Percentiles rank a stretch among this genome's conserved stretches.
phyloP scores from a whole-genome alignment of 2,329 filamentous ascomycete genomes.

The Cercospora zeina region DNA sequence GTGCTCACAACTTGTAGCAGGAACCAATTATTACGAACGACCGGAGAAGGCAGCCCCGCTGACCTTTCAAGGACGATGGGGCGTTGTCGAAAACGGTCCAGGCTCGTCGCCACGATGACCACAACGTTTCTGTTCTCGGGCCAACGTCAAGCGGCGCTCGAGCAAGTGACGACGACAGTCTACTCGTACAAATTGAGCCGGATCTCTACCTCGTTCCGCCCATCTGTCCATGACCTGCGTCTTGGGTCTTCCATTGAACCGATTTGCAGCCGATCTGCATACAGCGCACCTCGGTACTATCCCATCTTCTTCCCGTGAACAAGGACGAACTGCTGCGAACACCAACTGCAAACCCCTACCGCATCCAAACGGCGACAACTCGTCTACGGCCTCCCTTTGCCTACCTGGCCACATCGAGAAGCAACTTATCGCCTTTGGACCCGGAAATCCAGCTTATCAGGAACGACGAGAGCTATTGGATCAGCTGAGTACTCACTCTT shows the following conservation, averaged over 20 bases:
- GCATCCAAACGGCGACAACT: slow-evolving; percentile 2
- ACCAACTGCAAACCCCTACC: slow-evolving; percentile 13
- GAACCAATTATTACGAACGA: not conserved
- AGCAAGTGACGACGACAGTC: not conserved
- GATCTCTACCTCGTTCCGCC: slow-evolving; percentile 1
- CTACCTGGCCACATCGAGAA: not conserved
- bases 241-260: not conserved
- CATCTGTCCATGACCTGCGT: slow-evolving; percentile 7
- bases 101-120: not conserved
- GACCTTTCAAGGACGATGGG: not conserved
- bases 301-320: not conserved
- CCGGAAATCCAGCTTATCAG: not conserved
- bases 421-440: not conserved
- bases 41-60: not conserved
- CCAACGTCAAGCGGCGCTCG: slow-evolving; percentile 11
- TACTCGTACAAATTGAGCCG: slow-evolving; percentile 4
- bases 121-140: slow-evolving; percentile 17
- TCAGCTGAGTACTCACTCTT: slow-evolving; percentile 6
- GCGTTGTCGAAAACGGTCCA: not conserved
- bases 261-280: not conserved
- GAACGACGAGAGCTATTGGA: not conserved
- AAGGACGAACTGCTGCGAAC: slow-evolving; percentile 15
- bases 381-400: not conserved
- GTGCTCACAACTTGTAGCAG: not conserved
- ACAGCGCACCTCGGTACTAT: not conserved